Evolutionary conservation across 2,329 filamentous ascomycete species (phyloP).

Genomic region (Paecilomyces variotii): DNA sequence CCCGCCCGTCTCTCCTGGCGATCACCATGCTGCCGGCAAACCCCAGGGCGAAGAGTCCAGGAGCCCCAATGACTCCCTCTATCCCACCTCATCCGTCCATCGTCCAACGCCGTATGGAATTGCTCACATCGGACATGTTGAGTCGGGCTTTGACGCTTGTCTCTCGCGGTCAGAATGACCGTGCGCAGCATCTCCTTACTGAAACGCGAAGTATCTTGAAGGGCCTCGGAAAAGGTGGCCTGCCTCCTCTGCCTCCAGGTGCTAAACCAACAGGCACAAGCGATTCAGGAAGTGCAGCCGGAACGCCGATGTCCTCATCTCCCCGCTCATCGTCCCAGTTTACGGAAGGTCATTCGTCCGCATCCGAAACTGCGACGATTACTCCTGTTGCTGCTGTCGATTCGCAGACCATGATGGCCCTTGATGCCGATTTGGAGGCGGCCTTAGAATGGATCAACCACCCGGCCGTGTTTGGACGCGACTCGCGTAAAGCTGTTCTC

Average conservation of each 20-base stretch:
- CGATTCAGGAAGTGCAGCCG: conserved; percentile 31
- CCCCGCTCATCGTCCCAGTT: conserved; percentile 30
- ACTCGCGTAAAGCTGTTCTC: conserved; percentile 89
- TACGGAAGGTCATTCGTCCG: conserved; percentile 24
- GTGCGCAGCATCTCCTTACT: conserved; percentile 81
- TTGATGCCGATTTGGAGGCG: conserved; percentile 84
- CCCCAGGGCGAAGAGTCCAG: conserved; percentile 53
- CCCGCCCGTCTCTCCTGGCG: conserved; percentile 80
- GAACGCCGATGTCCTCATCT: conserved; percentile 30
- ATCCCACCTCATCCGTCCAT: conserved; percentile 94
- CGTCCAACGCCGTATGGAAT: conserved; percentile 93
- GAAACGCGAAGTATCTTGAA: conserved; percentile 95
- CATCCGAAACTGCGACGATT: conserved; percentile 38
- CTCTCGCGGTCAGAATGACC: conserved; percentile 83
- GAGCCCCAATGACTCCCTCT: conserved; percentile 55
- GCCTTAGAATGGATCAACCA: conserved; percentile 97
- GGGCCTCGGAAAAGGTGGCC: conserved; percentile 86
- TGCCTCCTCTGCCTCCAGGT: conserved; percentile 70
- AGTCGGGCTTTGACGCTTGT: conserved; percentile 86
- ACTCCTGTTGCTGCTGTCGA: conserved; percentile 69
- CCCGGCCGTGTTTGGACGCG: conserved; percentile 85
- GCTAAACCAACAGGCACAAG: conserved; percentile 39
- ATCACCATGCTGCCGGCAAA: conserved; percentile 82
- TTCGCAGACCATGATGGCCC: conserved; percentile 66
- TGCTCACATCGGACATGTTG: conserved; percentile 96